A percentile compares a stretch with the other conserved stretches of the same genome.
phyloP scores from a whole-genome alignment of 495 filamentous ascomycete species.

The Lasiosphaeria miniovina region DNA sequence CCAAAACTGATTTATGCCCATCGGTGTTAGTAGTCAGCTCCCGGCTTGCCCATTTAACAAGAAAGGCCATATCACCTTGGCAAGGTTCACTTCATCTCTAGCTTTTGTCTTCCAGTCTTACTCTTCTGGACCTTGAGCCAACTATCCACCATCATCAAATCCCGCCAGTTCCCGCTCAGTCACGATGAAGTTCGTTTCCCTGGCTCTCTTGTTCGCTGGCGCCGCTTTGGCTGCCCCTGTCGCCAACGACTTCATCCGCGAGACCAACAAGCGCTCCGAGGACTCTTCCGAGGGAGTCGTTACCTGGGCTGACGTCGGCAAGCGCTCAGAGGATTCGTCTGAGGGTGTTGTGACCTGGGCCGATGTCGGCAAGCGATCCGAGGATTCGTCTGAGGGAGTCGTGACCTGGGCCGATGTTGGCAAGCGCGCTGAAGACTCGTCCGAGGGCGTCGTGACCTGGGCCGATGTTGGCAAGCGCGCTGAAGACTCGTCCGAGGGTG shows the following conservation, averaged over 20 bases:
- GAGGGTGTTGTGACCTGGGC: neutral
- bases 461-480: neutral
- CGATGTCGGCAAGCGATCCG: neutral
- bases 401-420: neutral
- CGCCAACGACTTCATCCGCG: neutral
- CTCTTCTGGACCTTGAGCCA: too few species aligned
- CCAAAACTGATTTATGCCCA: too few species aligned
- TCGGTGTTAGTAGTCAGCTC: too few species aligned
- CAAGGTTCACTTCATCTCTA: too few species aligned
- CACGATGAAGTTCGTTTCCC: conserved; percentile 3
- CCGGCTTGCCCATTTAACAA: too few species aligned
- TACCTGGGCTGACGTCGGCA: neutral
- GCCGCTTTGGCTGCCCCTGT: conserved; percentile 5
- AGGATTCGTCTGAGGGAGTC: neutral
- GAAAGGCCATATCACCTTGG: too few species aligned
- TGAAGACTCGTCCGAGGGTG: neutral
- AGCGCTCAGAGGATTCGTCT: neutral
- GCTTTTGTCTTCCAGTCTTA: too few species aligned
- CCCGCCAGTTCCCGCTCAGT: neutral
- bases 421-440: neutral
- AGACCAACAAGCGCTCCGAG: neutral
- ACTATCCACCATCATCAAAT: neutral
- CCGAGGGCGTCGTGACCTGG: neutral
- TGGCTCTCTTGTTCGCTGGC: neutral
- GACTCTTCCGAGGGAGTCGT: neutral